Conservation (phyloP, 306 rosid species). For the Sophora flavescens region DNA sequence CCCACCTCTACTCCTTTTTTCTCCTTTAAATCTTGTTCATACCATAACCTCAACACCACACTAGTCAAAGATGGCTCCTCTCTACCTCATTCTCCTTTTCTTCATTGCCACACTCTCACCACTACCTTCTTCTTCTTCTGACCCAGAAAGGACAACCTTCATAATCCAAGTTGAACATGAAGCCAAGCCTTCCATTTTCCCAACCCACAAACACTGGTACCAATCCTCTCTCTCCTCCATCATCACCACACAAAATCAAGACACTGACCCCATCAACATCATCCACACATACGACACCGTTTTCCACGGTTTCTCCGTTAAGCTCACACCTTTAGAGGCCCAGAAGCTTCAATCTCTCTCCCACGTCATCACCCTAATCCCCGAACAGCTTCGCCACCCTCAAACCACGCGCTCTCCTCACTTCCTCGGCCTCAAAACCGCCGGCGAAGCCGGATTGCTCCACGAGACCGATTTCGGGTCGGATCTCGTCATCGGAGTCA, state of each 20-base stretch:
- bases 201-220: constrained; percentile 82
- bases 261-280: constrained; percentile 45
- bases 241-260: not conserved
- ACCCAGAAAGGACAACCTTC: constrained; percentile 56
- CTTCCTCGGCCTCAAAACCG: constrained; percentile 74
- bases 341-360: constrained; percentile 52
- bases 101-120: constrained; percentile 9
- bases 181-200: constrained; percentile 81
- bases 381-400: constrained; percentile 71
- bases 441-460: constrained; percentile 73
- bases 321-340: constrained; percentile 66
- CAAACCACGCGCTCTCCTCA: constrained; percentile 95
- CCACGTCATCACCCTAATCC: constrained; percentile 67
- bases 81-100: constrained; percentile 12
- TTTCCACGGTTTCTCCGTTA: constrained; percentile 83
- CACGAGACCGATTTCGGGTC: constrained; percentile 89
- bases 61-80: constrained; percentile 52
- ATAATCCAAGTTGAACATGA: constrained; percentile 71
- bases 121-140: constrained; percentile 31
- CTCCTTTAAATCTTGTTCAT: constrained; percentile 48
- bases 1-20: not conserved
- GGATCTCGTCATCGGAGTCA: constrained; percentile 89
- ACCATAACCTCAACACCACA: not conserved
- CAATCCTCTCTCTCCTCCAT: constrained; percentile 69
- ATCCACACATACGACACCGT: constrained; percentile 78